Conservation (phyloP, 2,329 filamentous ascomycete genomes). For the Uncinocarpus reesii region DNA sequence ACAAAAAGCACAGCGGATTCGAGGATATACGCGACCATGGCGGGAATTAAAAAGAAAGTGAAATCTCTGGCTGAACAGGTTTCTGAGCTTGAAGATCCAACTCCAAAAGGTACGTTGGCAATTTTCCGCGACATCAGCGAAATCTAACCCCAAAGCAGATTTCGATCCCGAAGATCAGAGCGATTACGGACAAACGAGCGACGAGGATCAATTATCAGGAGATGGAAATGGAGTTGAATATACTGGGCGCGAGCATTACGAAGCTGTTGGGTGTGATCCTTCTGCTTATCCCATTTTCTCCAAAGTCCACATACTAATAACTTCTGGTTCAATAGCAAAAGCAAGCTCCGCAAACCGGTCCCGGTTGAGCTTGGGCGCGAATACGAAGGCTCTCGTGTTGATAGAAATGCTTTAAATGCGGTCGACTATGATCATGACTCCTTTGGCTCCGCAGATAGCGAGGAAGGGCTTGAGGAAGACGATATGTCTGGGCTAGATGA, state of each 20-base stretch:
- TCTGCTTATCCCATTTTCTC: neutral
- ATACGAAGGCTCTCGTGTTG: slow-evolving; percentile 69
- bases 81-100: slow-evolving; percentile 52
- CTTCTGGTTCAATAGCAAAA: slow-evolving; percentile 48
- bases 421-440: slow-evolving; percentile 42
- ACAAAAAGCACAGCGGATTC: neutral
- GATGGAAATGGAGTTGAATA: slow-evolving; percentile 37
- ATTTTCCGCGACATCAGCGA: slow-evolving; percentile 3
- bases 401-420: slow-evolving; percentile 55
- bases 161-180: slow-evolving; percentile 66
- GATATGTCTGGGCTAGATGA: slow-evolving; percentile 18
- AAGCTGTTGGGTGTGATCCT: slow-evolving; percentile 53
- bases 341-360: slow-evolving; percentile 67
- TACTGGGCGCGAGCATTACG: slow-evolving; percentile 76
- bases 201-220: slow-evolving; percentile 41
- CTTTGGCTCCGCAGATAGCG: slow-evolving; percentile 25
- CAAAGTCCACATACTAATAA: slow-evolving; percentile 7
- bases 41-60: slow-evolving; percentile 41
- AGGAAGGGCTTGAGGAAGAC: slow-evolving; percentile 27
- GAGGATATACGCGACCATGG: slow-evolving; percentile 18
- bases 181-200: slow-evolving; percentile 46
- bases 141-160: slow-evolving; percentile 42
- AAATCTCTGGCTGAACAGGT: slow-evolving; percentile 51
- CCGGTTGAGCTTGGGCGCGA: slow-evolving; percentile 60
- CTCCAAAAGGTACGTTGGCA: slow-evolving; percentile 47